Evolutionary conservation across 208 protist genomes (phyloP).

Genomic region (Borovskyia barvae): DNA sequence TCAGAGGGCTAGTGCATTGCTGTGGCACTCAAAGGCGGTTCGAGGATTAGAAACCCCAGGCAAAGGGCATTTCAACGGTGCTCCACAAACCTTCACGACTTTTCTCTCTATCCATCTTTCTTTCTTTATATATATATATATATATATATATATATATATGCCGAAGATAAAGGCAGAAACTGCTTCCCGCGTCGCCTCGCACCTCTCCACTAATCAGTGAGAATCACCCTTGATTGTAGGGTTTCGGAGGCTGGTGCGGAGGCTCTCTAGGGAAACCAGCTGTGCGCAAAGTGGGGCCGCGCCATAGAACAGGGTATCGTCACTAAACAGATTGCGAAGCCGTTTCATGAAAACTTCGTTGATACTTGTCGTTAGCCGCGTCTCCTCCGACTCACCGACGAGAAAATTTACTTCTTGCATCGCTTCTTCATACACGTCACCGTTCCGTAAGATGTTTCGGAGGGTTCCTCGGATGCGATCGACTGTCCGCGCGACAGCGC

Average conservation of each 20-base stretch:
- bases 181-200: too few relatives aligned
- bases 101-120: constrained; percentile 2
- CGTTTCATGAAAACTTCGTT: constrained; percentile 70
- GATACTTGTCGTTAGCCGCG: constrained; percentile 36
- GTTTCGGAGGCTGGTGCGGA: constrained; percentile 20
- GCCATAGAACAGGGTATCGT: constrained; percentile 50
- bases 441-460: constrained; percentile 33
- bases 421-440: constrained; percentile 38
- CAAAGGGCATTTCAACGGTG: too few relatives aligned
- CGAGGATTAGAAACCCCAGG: too few relatives aligned
- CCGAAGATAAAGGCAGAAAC: not conserved
- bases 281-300: constrained; percentile 69
- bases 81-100: too few relatives aligned
- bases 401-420: constrained; percentile 60
- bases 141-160: not conserved
- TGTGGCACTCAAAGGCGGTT: too few relatives aligned
- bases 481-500: constrained; percentile 42
- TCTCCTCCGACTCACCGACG: constrained; percentile 40
- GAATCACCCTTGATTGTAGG: not conserved
- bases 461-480: constrained; percentile 48
- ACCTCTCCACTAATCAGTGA: not conserved
- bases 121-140: constrained; percentile 2
- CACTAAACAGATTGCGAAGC: constrained; percentile 37
- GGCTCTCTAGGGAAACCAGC: constrained; percentile 58
- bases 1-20: too few relatives aligned